These are phyloP conservation scores for Fragaria ananassa DNA, from an alignment of 306 rosid species.

Conservation along the genomic window DNA sequence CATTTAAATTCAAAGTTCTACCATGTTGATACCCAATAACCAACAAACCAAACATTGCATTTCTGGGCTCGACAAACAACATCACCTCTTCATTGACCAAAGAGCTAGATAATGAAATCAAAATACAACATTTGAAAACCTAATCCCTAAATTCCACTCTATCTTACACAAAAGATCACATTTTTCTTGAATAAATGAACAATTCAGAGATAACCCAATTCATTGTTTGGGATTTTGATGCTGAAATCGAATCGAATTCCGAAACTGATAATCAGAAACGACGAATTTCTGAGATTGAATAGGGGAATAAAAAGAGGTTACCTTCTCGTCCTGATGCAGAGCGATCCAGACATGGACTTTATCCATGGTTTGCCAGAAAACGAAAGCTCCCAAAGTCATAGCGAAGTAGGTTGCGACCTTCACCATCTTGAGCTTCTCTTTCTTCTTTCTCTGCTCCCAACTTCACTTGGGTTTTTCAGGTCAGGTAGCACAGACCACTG, in stretches of 20 bases:
- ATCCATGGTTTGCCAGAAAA: constrained; percentile 94
- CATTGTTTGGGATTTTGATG: background rate
- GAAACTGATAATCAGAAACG: background rate
- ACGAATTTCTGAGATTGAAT: background rate
- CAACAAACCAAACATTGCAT: constrained; percentile 1
- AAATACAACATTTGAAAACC: background rate
- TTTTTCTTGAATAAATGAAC: background rate
- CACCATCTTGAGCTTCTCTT: constrained; percentile 58
- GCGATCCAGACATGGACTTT: constrained; percentile 96
- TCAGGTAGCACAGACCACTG: background rate
- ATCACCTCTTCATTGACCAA: background rate
- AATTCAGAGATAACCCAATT: background rate
- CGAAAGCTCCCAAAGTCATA: constrained; percentile 87
- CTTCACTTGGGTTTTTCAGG: background rate
- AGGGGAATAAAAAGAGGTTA: constrained; percentile 4
- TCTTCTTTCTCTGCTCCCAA: constrained; percentile 6
- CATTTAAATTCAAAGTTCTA: background rate
- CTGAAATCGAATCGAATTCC: background rate
- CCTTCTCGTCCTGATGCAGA: constrained; percentile 97
- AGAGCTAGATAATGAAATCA: background rate
- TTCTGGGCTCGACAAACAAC: background rate
- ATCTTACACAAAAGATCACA: background rate
- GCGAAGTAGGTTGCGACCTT: constrained; percentile 74
- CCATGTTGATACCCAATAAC: background rate
- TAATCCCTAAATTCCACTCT: background rate